phyloP scores from a whole-genome alignment of 2,329 filamentous ascomycete species.

The Sporothrix curviconia region DNA sequence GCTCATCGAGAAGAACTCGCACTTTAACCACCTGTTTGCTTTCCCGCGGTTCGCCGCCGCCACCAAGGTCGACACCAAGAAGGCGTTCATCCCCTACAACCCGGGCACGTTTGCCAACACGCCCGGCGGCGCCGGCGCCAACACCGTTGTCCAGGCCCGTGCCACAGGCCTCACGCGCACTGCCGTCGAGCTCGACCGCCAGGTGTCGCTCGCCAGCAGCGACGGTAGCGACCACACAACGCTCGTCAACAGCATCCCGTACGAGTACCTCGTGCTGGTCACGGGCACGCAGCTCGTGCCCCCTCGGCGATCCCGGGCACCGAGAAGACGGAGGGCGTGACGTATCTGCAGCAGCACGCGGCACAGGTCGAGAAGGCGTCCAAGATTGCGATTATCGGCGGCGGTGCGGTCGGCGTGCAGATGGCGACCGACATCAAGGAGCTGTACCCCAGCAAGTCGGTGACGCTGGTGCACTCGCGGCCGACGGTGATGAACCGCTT shows the following conservation, averaged over 20 bases:
- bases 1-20: conserved; percentile 52
- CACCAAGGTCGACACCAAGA: conserved; percentile 43
- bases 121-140: conserved; percentile 23
- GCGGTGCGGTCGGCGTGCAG: conserved; percentile 44
- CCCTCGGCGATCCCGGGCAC: conserved; percentile 42
- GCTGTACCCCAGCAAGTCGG: conserved; percentile 48
- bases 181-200: conserved; percentile 33
- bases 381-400: conserved; percentile 46
- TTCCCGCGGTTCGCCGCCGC: conserved; percentile 53
- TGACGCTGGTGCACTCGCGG: conserved; percentile 54
- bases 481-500: conserved; percentile 32
- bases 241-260: conserved; percentile 1
- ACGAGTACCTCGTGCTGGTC: conserved; percentile 39
- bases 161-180: conserved; percentile 25
- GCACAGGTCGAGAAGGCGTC: conserved; percentile 33
- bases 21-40: conserved; percentile 56
- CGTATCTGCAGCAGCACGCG: conserved; percentile 39
- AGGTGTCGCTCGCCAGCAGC: background rate
- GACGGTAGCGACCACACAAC: conserved; percentile 23
- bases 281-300: conserved; percentile 44
- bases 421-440: conserved; percentile 24
- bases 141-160: conserved; percentile 30
- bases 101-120: conserved; percentile 10
- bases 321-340: conserved; percentile 37
- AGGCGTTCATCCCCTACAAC: conserved; percentile 55